Evolutionary conservation across 1,284 basidiomycete genomes (phyloP).

Genomic region (Ustilago shanxiensis): DNA sequence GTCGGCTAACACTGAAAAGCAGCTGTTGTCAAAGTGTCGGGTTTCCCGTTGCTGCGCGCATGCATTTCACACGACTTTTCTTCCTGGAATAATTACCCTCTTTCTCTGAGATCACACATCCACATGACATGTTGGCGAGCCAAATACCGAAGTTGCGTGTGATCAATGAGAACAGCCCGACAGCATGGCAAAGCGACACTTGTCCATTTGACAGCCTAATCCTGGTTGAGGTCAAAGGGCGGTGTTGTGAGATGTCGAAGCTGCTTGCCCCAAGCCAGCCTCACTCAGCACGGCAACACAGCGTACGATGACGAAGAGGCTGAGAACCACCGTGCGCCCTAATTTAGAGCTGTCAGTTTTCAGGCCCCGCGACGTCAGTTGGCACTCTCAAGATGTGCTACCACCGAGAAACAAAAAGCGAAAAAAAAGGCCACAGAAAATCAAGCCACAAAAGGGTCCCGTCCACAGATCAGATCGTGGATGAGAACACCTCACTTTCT

Average conservation of each 20-base stretch:
- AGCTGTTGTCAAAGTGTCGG: conserved; percentile 1
- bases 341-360: neutral
- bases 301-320: neutral
- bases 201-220: neutral
- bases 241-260: neutral
- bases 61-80: conserved; percentile 38
- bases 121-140: too few relatives aligned
- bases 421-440: neutral
- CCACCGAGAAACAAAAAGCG: neutral
- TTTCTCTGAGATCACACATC: neutral
- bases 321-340: neutral
- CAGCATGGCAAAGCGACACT: neutral
- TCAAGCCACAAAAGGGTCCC: neutral
- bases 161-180: neutral
- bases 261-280: neutral
- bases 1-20: conserved; percentile 3
- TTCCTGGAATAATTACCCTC: conserved; percentile 3
- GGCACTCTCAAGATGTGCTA: too few relatives aligned
- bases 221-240: neutral
- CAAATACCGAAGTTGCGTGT: neutral
- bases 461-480: neutral
- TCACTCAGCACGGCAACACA: conserved; percentile 4
- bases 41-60: conserved; percentile 10
- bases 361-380: neutral
- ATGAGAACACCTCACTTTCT: neutral